These are phyloP conservation scores for Mycena maculata DNA, from an alignment of 768 basidiomycete species.

Conservation along the genomic window DNA sequence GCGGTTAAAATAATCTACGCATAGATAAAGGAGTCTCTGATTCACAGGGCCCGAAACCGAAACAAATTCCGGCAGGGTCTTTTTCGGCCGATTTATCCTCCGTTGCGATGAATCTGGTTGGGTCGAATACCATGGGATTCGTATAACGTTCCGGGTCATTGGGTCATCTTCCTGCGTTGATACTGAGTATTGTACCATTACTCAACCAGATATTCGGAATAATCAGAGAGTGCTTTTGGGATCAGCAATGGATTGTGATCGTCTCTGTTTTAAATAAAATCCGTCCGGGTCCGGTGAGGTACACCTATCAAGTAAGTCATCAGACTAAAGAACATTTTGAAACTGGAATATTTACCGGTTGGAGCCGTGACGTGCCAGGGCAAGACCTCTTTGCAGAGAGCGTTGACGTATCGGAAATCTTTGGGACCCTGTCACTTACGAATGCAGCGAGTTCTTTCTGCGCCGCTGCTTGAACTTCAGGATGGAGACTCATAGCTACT, in stretches of 20 bases:
- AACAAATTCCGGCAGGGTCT: conserved; percentile 16
- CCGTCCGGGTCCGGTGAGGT: conserved; percentile 18
- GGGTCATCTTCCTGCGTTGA: conserved; percentile 31
- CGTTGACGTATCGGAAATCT: conserved; percentile 34
- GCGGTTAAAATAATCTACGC: no score
- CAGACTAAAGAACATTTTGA: not conserved
- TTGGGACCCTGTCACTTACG: conserved; percentile 42
- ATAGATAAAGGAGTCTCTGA: no score
- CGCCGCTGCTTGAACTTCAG: conserved; percentile 47
- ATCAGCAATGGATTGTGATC: conserved; percentile 12
- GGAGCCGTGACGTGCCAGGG: conserved; percentile 32
- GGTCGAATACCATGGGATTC: conserved; percentile 29
- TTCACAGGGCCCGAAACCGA: conserved; percentile 8
- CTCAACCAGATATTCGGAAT: conserved; percentile 25
- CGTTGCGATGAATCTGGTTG: conserved; percentile 24
- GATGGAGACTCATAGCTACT: conserved; percentile 38
- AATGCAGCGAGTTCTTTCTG: conserved; percentile 51
- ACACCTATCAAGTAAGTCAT: not conserved
- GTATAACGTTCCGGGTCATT: conserved; percentile 28
- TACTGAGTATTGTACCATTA: not conserved
- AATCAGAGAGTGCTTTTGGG: conserved; percentile 13
- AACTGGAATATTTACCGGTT: conserved; percentile 20
- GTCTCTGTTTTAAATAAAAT: conserved; percentile 17
- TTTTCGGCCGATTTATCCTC: not conserved
- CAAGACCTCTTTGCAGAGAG: conserved; percentile 36